Evolutionary conservation across 139 green algal species (phyloP).

Genomic region (Tetraselmis striata): DNA sequence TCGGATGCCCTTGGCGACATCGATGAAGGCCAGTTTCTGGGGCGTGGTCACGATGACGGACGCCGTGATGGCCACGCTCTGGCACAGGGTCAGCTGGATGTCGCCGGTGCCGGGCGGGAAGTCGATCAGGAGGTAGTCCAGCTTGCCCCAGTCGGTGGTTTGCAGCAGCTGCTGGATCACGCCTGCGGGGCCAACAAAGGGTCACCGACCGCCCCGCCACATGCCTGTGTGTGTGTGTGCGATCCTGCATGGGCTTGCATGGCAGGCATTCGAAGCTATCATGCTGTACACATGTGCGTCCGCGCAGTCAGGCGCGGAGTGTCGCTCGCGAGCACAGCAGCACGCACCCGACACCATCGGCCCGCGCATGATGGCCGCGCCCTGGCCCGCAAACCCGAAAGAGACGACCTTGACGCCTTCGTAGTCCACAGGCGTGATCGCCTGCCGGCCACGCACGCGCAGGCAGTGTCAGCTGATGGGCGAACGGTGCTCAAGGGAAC

Average conservation of each 20-base stretch:
- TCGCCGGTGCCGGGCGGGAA: constrained; percentile 97
- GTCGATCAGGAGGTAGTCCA: constrained; percentile 98
- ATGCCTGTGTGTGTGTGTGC: no score
- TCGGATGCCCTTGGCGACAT: constrained; percentile 96
- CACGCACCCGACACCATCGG: constrained; percentile 92
- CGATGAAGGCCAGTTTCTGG: constrained; percentile 96
- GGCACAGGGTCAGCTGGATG: constrained; percentile 93
- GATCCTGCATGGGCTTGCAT: no score
- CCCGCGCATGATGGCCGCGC: constrained; percentile 95
- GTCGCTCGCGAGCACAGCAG: no score
- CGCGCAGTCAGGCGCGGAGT: no score
- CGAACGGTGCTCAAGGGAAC: no score
- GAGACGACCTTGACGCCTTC: constrained; percentile 94
- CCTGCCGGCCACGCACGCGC: constrained; percentile 23
- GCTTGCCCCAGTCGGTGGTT: constrained; percentile 84
- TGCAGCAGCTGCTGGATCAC: constrained; percentile 94
- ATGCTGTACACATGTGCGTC: no score
- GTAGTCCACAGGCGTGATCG: constrained; percentile 84
- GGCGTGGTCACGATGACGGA: constrained; percentile 98
- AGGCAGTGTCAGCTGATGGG: no score
- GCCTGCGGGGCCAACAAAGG: no score
- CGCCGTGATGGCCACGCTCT: constrained; percentile 81
- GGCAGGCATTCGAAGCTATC: no score
- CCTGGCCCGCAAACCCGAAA: constrained; percentile 95
- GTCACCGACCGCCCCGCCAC: no score